Conservation (phyloP, 2,329 filamentous ascomycete species). For the Fusarium sp. region DNA sequence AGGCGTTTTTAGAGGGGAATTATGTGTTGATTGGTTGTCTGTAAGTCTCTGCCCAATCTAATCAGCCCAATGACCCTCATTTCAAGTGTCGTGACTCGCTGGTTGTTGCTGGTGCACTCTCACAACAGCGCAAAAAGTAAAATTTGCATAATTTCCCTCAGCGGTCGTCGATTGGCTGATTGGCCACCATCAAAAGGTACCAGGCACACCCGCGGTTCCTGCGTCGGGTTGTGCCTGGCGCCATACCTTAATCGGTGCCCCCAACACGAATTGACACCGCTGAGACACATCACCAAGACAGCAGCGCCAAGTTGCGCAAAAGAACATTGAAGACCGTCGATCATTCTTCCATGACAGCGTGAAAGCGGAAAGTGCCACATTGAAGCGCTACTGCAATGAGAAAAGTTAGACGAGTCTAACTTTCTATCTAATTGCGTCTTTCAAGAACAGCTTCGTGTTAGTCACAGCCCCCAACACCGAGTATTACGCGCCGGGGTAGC, state of each 20-base stretch:
- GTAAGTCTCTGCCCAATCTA: constrained; percentile 19
- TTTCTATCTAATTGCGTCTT: constrained; percentile 16
- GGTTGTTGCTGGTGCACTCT: constrained; percentile 1
- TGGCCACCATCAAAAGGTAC: constrained; percentile 2
- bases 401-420: constrained; percentile 30
- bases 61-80: constrained; percentile 16
- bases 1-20: constrained; percentile 10
- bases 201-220: constrained; percentile 42
- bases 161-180: constrained; percentile 10
- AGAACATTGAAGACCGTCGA: constrained; percentile 11
- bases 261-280: neutral
- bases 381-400: constrained; percentile 29
- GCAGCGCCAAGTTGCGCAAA: constrained; percentile 10
- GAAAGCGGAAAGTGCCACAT: constrained; percentile 1
- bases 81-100: constrained; percentile 9
- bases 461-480: neutral
- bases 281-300: neutral
- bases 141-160: constrained; percentile 49
- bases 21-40: constrained; percentile 6
- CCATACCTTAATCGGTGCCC: constrained; percentile 26
- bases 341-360: constrained; percentile 16
- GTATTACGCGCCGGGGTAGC: neutral
- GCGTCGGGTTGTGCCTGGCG: constrained; percentile 43
- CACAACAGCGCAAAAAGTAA: constrained; percentile 38
- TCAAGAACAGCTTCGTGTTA: neutral